phyloP scores from a whole-genome alignment of 306 rosid genomes.

The Biancaea sappan region DNA sequence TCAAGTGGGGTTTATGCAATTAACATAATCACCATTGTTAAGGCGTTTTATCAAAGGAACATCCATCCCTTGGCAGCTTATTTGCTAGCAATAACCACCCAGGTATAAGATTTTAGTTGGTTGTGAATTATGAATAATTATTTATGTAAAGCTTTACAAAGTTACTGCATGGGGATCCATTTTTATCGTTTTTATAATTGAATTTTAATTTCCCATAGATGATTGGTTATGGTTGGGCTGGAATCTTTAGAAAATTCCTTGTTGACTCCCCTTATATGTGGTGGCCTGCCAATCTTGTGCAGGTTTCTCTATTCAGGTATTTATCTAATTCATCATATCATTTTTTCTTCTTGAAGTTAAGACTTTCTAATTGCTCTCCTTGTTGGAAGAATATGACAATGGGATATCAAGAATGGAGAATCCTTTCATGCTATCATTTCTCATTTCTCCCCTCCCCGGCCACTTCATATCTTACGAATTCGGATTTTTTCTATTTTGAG shows the following conservation, averaged over 20 bases:
- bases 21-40: conserved; percentile 71
- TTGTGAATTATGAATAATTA: no score
- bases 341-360: no score
- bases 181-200: neutral
- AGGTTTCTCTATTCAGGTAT: conserved; percentile 85
- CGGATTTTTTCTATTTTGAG: no score
- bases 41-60: conserved; percentile 71
- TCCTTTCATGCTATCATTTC: no score
- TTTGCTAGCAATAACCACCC: conserved; percentile 73
- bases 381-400: no score
- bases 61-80: conserved; percentile 67
- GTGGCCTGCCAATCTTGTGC: conserved; percentile 92
- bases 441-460: no score
- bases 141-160: no score
- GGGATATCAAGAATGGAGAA: no score
- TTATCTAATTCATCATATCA: neutral
- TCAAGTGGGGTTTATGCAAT: conserved; percentile 73
- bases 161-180: no score
- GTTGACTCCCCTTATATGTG: conserved; percentile 97
- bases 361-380: no score
- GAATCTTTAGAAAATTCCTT: conserved; percentile 72
- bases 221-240: conserved; percentile 99
- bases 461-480: no score
- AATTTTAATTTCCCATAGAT: conserved; percentile 53
- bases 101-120: conserved; percentile 59